Percentiles rank a stretch among this genome's conserved stretches.
phyloP scores from a whole-genome alignment of 768 basidiomycete species.

The Suillus subalutaceus region DNA sequence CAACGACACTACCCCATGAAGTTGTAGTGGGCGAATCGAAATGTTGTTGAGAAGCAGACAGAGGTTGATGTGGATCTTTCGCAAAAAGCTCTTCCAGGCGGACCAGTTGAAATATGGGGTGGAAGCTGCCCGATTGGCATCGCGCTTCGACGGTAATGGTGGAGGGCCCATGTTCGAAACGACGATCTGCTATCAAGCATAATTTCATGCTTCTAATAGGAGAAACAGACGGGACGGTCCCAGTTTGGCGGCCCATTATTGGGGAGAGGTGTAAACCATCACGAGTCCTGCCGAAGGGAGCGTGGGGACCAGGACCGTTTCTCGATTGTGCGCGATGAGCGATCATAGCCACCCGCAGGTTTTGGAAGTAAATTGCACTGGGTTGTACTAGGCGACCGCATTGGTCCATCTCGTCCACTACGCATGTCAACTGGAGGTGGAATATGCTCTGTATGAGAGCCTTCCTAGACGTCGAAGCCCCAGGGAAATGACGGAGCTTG shows the following conservation, averaged over 20 bases:
- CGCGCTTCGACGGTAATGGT: conserved; percentile 43
- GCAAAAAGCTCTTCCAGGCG: conserved; percentile 43
- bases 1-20: conserved; percentile 21
- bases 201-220: conserved; percentile 32
- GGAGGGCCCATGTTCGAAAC: conserved; percentile 56
- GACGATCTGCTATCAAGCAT: conserved; percentile 37
- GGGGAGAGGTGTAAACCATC: conserved; percentile 43
- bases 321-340: neutral
- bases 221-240: conserved; percentile 24
- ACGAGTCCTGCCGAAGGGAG: conserved; percentile 10
- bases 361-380: conserved; percentile 69
- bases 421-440: conserved; percentile 44
- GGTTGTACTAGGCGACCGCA: conserved; percentile 41
- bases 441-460: conserved; percentile 45
- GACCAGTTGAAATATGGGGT: conserved; percentile 50
- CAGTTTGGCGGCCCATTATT: conserved; percentile 17
- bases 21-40: conserved; percentile 23
- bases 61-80: conserved; percentile 44
- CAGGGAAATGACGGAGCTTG: conserved; percentile 42
- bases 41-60: conserved; percentile 27
- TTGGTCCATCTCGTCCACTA: conserved; percentile 47
- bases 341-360: conserved; percentile 27
- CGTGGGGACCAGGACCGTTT: conserved; percentile 6
- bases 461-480: conserved; percentile 36
- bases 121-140: conserved; percentile 54